Conservation (phyloP, 2,329 filamentous ascomycete genomes). For the Xylariales sp. region DNA sequence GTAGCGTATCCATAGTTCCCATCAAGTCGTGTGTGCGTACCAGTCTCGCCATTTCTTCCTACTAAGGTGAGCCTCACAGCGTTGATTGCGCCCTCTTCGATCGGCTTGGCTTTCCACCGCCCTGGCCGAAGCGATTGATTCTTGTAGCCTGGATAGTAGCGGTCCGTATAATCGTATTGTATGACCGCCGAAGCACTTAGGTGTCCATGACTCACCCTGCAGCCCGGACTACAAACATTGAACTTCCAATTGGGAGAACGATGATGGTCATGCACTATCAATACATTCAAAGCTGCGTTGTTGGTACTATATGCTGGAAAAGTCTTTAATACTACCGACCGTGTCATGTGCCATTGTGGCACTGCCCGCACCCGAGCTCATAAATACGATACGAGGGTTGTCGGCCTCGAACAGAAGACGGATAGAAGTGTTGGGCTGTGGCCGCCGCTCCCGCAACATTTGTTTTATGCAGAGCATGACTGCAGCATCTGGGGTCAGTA, state of each 20-base stretch:
- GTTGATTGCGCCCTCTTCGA: conserved; percentile 3
- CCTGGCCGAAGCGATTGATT: conserved; percentile 1
- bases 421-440: no score
- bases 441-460: no score
- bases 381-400: no score
- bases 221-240: conserved; percentile 2
- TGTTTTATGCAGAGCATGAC: no score
- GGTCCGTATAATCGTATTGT: not conserved
- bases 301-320: not conserved
- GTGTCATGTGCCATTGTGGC: no score
- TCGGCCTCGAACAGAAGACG: no score
- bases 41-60: conserved; percentile 1
- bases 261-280: conserved; percentile 1
- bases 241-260: conserved; percentile 4
- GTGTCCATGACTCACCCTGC: not conserved
- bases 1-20: not conserved
- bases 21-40: conserved; percentile 5
- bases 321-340: no score
- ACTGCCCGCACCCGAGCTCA: no score
- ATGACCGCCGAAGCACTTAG: not conserved
- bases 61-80: conserved; percentile 2
- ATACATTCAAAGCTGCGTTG: conserved; percentile 1
- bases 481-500: no score
- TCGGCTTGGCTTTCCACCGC: not conserved
- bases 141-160: not conserved